Conservation (phyloP, 2,329 filamentous ascomycete species). For the Hyphodiscus sp. region DNA sequence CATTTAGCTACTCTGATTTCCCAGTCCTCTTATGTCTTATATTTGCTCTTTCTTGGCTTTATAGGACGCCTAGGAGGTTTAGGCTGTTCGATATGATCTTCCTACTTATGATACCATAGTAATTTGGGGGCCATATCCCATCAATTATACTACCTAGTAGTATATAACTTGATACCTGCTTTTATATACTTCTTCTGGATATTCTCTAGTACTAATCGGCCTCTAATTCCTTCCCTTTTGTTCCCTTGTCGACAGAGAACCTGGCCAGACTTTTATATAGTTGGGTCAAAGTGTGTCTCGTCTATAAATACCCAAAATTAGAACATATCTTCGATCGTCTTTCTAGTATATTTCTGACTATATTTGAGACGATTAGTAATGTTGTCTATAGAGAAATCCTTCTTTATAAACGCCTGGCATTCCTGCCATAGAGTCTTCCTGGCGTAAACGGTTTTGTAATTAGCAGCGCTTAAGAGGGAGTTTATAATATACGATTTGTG, state of each 20-base stretch:
- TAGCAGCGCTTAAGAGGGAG: background rate
- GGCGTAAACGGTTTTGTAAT: background rate
- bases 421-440: background rate
- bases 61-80: background rate
- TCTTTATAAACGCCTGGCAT: slow-evolving; percentile 2
- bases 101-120: slow-evolving; percentile 2
- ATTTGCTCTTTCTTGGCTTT: background rate
- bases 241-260: background rate
- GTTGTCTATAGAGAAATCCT: slow-evolving; percentile 3
- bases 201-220: slow-evolving; percentile 2
- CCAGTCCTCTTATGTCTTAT: background rate
- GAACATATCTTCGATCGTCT: background rate
- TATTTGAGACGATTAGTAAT: background rate
- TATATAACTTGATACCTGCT: slow-evolving; percentile 1
- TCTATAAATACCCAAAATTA: slow-evolving; percentile 4
- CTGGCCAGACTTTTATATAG: background rate
- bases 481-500: background rate
- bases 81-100: background rate
- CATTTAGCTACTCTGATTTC: background rate
- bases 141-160: slow-evolving; percentile 3
- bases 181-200: slow-evolving; percentile 1
- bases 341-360: background rate
- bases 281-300: slow-evolving; percentile 5
- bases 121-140: background rate
- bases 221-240: too few species aligned